Conservation (phyloP, 345 rosid species). For the Aquilaria malaccensis region DNA sequence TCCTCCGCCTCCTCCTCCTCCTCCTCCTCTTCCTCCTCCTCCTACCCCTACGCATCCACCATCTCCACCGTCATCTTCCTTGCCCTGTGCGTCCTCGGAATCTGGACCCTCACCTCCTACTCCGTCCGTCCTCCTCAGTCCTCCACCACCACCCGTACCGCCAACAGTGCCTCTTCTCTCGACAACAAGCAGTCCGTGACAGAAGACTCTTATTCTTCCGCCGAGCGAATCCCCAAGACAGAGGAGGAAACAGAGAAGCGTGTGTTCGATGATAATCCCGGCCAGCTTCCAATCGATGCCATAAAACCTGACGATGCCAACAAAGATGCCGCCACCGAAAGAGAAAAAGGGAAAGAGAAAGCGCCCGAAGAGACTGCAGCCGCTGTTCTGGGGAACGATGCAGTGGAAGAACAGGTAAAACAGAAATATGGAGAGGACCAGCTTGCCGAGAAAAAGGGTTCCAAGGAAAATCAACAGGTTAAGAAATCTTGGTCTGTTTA, state of each 20-base stretch:
- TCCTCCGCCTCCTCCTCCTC: conserved; percentile 40
- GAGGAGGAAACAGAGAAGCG: conserved; percentile 23
- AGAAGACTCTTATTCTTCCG: conserved; percentile 19
- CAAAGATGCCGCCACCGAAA: neutral
- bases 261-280: conserved; percentile 70
- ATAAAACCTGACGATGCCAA: conserved; percentile 49
- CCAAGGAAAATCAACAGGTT: conserved; percentile 27
- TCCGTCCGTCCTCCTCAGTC: conserved; percentile 37
- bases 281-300: conserved; percentile 79
- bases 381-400: conserved; percentile 23
- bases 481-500: too few species aligned
- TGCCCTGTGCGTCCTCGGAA: conserved; percentile 59
- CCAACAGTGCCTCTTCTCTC: conserved; percentile 8
- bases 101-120: conserved; percentile 71
- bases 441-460: conserved; percentile 32
- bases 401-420: conserved; percentile 33
- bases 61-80: conserved; percentile 60
- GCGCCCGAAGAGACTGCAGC: conserved; percentile 10
- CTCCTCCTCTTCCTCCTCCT: conserved; percentile 37
- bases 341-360: conserved; percentile 4
- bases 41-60: conserved; percentile 52
- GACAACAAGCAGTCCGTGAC: conserved; percentile 6
- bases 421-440: conserved; percentile 28
- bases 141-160: conserved; percentile 24
- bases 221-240: neutral